phyloP scores from a whole-genome alignment of 2,329 filamentous ascomycete genomes.

The Biscogniauxia marginata region DNA sequence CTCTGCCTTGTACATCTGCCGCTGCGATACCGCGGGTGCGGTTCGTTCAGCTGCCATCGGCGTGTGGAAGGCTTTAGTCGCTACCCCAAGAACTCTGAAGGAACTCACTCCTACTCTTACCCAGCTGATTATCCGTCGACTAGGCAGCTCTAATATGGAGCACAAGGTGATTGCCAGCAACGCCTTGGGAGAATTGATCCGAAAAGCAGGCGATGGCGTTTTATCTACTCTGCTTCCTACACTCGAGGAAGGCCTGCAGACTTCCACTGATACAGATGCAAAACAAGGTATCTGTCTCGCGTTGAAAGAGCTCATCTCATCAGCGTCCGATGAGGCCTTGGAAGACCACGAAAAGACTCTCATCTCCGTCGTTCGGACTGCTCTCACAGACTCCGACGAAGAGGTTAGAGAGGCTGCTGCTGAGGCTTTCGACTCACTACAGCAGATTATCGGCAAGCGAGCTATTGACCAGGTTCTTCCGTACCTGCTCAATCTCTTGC shows the following conservation, averaged over 20 bases:
- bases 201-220: conserved; percentile 93
- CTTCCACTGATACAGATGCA: conserved; percentile 84
- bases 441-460: conserved; percentile 90
- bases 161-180: conserved; percentile 99
- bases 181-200: conserved; percentile 91
- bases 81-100: conserved; percentile 87
- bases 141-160: conserved; percentile 96
- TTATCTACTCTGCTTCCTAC: conserved; percentile 85
- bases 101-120: conserved; percentile 93
- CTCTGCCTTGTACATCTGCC: conserved; percentile 95
- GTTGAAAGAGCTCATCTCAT: conserved; percentile 86
- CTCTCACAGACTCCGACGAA: conserved; percentile 83
- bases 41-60: conserved; percentile 86
- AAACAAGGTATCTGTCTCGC: conserved; percentile 98
- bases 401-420: conserved; percentile 94
- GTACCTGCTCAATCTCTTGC: conserved; percentile 83
- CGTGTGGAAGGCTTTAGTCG: conserved; percentile 96
- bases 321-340: conserved; percentile 82
- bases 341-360: conserved; percentile 95
- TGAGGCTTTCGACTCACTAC: conserved; percentile 93
- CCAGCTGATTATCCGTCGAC: conserved; percentile 87
- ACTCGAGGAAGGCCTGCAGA: conserved; percentile 85
- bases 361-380: conserved; percentile 89
- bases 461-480: conserved; percentile 95
- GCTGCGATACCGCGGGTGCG: conserved; percentile 90